Evolutionary conservation across 208 protist species (phyloP), one percentile per base, ranked within the genome.

Genomic region (Herpetomonas samuelpessoai): DNA sequence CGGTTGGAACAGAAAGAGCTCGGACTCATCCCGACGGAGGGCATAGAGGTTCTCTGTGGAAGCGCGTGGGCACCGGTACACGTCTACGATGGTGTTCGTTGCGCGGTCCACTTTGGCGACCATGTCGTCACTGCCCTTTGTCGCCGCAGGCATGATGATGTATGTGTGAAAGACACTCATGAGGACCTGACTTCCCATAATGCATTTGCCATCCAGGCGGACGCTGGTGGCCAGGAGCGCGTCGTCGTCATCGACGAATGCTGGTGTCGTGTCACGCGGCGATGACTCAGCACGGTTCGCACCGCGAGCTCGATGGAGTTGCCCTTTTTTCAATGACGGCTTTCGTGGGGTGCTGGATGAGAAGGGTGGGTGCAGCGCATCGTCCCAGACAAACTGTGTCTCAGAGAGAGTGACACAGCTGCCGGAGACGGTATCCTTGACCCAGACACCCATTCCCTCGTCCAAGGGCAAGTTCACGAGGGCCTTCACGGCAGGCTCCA

Each of bases 401-500:
- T 76, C 64, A 39, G 53, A 41, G n/a, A 96, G 58, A n/a, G 65
- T 47, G 50, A 83, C 48, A 35, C 75, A 76, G 19, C 49, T 56
- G 21, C 66, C 48, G 0, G 82, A 29, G 10, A 73, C 80, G 31
- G 79, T 68, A 50, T 96, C 87, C 72, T 96, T 96, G 30, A 93
- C 27, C 85, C 84, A 94, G 30, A 79, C 50, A 0, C 90, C 90
- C 38, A 75, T 80, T 6, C 90, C 87, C 58, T 96, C 90, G 74
- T 96, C 90, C 50, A 96, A 67, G 2, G 90, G 90, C 4, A 92
- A 56, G 51, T 82, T 41, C 29, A 96, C 63, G 9, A 95, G 46
- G 12, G 77, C 59, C n/a, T 62, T 62, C 19, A 71, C 66, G 21
- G 56, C 49, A 28, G 56, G 38, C 27, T 81, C 72, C 29, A 68